Base-by-base conservation (phyloP, 1,284 basidiomycete genomes). In the Anthracocystis panici-leucophaei region DNA sequence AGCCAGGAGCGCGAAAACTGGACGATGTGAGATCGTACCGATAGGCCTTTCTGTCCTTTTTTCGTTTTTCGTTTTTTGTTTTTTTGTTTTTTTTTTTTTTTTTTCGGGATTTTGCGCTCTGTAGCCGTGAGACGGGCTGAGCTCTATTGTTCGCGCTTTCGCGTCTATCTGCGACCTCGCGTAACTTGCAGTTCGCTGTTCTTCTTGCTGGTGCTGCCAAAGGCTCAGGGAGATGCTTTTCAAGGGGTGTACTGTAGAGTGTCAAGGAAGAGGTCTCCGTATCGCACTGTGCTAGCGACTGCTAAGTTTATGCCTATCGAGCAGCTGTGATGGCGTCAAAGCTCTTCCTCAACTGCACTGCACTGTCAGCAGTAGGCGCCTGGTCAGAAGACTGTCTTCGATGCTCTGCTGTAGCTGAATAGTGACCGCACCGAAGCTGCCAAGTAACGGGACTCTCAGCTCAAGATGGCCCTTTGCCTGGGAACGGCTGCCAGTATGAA, bases 21-120 rank as follows among this genome's bases (percentile, higher is more conserved):
- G 12, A 11, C 5, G 27, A 46, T 71, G 68, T 71, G 44, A 71
- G 68, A 71, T 62, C 68, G 68, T n/a, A 25, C 21, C 21, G 50
- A 35, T 14, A 18, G 21, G 18, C 20, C 23, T 41, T 57, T 38
- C 21, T 14, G 25, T 29, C 12, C 14, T 11, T 5, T 25, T 27
- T n/a, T n/a, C n/a, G n/a, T n/a, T n/a, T n/a, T n/a, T n/a, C n/a
- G n/a, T n/a, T n/a, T n/a, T n/a, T n/a, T n/a, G n/a, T n/a, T n/a
- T n/a, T n/a, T n/a, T n/a, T n/a, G n/a, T n/a, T 20, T 20, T 25
- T 5, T 11, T 20, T 25, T 38, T 21, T 51, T 9, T 51, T 31
- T 20, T 8, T 14, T 38, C 49, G 50, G 21, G n/a, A n/a, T 14
- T 45, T 18, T 21, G 27, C 48, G 5, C 53, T 50, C 31, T 55